Percentiles rank a stretch among this genome's conserved stretches.
phyloP scores from a whole-genome alignment of 495 filamentous ascomycete species.

The Penicillium angulare region DNA sequence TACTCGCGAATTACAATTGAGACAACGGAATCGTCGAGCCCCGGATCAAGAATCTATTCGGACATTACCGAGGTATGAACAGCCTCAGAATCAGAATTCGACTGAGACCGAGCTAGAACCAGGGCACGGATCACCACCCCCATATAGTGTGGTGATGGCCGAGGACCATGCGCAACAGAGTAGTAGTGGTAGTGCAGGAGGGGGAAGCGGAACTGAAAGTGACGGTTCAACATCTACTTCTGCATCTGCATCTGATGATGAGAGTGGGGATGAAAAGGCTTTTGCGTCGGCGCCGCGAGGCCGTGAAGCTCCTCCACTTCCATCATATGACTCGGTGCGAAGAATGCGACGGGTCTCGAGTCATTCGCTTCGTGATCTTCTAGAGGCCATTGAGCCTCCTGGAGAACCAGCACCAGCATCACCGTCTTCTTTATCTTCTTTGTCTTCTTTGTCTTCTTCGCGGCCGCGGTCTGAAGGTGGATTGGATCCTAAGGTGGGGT shows the following conservation, averaged over 20 bases:
- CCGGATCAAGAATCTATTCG: not conserved
- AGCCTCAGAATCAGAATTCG: too few relatives aligned
- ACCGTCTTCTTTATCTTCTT: conserved; percentile 5
- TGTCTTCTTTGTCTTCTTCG: conserved; percentile 10
- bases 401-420: conserved; percentile 20
- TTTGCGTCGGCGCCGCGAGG: too few relatives aligned
- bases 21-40: not conserved
- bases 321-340: conserved; percentile 17
- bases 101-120: too few relatives aligned
- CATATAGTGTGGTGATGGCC: conserved; percentile 3
- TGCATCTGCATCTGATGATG: not conserved
- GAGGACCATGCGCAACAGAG: not conserved
- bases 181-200: not conserved
- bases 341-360: conserved; percentile 8
- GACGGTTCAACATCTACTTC: too few relatives aligned
- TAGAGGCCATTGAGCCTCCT: conserved; percentile 26
- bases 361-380: conserved; percentile 18
- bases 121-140: not conserved
- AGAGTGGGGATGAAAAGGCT: too few relatives aligned
- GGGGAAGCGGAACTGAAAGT: conserved; percentile 1
- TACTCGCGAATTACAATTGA: too few relatives aligned
- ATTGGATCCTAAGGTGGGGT: conserved; percentile 10
- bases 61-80: not conserved
- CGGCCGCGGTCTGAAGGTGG: conserved; percentile 8
- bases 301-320: not conserved